Base-by-base conservation (phyloP, 2,329 filamentous ascomycete genomes). In the Kalaharituber pfeilii region DNA sequence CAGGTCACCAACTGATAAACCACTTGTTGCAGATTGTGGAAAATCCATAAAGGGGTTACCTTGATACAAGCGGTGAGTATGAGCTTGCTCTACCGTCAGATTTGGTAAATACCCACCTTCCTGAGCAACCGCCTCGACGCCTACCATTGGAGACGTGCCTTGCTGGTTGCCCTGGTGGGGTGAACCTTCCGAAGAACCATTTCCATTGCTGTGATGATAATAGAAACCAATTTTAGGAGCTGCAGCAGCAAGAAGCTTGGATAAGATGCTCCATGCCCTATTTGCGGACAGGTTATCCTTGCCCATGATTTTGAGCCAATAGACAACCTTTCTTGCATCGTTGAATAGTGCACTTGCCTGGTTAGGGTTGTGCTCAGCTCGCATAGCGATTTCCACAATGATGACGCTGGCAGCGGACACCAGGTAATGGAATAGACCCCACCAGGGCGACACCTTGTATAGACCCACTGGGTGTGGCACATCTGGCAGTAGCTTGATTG, bases 341-440 rank as follows among this genome's bases (percentile, higher is more conserved):
- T 50, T 57, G 20, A 62, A 54, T 15, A 64, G 53, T 1, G 58
- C 58, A 26, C 62, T 60, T 3, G 60, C 62, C 58, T 62, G 62
- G 30, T 62, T 59, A 8, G 62, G 62, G n/a, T 62, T 62, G 42
- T 64, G 62, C 51, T 64, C 62, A 11, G 60, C 62, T 36, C 60
- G 58, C 55, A 63, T 61, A 3, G 60, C 56, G 49, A 64, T 64
- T 51, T 64, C 62, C 51, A 62, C 58, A 55, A 64, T 62, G 29
- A 64, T 45, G 28, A 63, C 60, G 30, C 57, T 57, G 24, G 60
- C 62, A 24, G 62, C 61, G 39, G 62, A 60, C 28, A 63, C 62
- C 24, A 64, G 51, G 33, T 64, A 64, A 54, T 64, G 62, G 13
- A 64, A 56, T 24, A 63, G 49, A 28, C 59, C 60, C 62, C 62